A percentile compares a stretch with the other conserved stretches of the same genome.
These are phyloP conservation scores for Wickerhamiella sergipiensis DNA, from an alignment of 805 yeast species.

Conservation along the genomic window DNA sequence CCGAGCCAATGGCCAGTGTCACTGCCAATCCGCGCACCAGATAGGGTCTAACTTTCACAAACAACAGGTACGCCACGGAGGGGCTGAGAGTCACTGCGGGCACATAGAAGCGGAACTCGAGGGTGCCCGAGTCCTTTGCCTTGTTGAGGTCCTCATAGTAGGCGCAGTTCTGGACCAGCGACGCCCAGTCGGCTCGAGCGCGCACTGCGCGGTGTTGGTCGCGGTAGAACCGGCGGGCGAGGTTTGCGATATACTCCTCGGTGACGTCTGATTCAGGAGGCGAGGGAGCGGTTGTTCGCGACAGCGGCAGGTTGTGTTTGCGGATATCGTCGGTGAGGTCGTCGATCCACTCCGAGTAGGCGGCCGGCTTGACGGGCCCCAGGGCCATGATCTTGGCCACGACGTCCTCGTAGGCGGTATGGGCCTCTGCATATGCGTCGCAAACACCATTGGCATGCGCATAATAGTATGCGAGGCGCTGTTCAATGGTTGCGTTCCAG, in stretches of 20 bases:
- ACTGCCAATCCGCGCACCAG: conserved; percentile 33
- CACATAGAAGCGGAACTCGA: conserved; percentile 16
- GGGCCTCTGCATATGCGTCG: conserved; percentile 51
- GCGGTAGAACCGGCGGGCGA: conserved; percentile 39
- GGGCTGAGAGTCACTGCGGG: conserved; percentile 25
- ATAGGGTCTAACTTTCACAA: conserved; percentile 35
- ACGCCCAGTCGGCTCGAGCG: conserved; percentile 42
- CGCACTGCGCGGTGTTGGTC: conserved; percentile 41
- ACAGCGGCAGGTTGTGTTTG: conserved; percentile 12
- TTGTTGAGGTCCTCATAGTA: conserved; percentile 44
- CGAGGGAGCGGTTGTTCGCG: conserved; percentile 11
- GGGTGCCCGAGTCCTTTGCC: conserved; percentile 21
- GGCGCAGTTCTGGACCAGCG: conserved; percentile 35
- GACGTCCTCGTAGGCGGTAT: conserved; percentile 47
- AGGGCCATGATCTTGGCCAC: conserved; percentile 45
- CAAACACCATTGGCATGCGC: conserved; percentile 41
- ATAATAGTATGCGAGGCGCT: conserved; percentile 31
- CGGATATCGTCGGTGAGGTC: conserved; percentile 33
- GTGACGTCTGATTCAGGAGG: conserved; percentile 20
- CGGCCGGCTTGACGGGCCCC: conserved; percentile 33
- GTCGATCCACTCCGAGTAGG: conserved; percentile 52
- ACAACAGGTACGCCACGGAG: conserved; percentile 28
- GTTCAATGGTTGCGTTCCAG: conserved; percentile 27
- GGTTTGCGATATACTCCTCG: conserved; percentile 33
- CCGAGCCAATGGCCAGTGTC: conserved; percentile 32